Percentiles rank a stretch among this genome's conserved stretches.
phyloP scores from a whole-genome alignment of 768 basidiomycete species.

The Chalciporus pseudorubinellus region DNA sequence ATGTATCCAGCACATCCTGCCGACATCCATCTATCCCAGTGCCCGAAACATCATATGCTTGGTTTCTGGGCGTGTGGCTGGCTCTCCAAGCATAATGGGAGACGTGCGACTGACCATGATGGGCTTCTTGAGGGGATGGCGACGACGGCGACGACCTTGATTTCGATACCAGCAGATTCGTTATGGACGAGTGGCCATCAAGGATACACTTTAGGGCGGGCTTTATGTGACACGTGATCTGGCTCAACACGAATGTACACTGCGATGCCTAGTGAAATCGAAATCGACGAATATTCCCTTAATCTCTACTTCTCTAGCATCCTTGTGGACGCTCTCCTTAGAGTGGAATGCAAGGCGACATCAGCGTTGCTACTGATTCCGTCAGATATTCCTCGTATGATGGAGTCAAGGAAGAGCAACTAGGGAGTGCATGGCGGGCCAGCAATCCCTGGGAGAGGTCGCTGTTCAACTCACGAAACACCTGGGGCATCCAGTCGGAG shows the following conservation, averaged over 20 bases:
- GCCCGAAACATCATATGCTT: neutral
- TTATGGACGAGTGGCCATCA: neutral
- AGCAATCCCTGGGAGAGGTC: constrained; percentile 15
- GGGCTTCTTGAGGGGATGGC: constrained; percentile 27
- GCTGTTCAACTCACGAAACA: constrained; percentile 6
- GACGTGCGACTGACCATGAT: constrained; percentile 32
- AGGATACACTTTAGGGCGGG: constrained; percentile 26
- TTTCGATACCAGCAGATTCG: constrained; percentile 14
- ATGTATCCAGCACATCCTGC: constrained; percentile 20
- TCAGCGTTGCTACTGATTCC: constrained; percentile 3
- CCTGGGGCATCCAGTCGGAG: constrained; percentile 6
- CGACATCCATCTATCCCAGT: constrained; percentile 29
- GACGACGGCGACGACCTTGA: constrained; percentile 23
- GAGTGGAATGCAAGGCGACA: constrained; percentile 24
- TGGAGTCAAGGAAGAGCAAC: constrained; percentile 18
- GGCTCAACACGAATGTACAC: neutral
- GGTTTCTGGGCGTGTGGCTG: neutral
- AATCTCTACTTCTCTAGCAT: neutral
- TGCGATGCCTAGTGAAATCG: neutral
- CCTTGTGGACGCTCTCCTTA: neutral
- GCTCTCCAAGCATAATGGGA: neutral
- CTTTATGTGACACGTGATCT: constrained; percentile 24
- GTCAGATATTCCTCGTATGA: constrained; percentile 18
- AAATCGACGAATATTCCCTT: neutral
- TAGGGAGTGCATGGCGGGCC: constrained; percentile 23